These are phyloP conservation scores for Annulohypoxylon maeteangense DNA, from an alignment of 495 filamentous ascomycete genomes.

Conservation along the genomic window DNA sequence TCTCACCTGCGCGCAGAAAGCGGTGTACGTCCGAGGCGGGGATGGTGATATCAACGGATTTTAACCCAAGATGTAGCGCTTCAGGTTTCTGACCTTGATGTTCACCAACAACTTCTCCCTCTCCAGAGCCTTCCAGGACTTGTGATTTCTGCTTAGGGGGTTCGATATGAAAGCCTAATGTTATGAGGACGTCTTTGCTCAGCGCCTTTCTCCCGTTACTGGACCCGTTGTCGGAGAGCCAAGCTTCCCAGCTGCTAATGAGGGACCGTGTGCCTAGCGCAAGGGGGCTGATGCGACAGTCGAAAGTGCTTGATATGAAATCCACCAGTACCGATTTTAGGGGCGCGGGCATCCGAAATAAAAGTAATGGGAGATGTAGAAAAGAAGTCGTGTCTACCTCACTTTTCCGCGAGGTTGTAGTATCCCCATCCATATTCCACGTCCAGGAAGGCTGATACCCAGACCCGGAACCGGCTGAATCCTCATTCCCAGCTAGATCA, in stretches of 20 bases:
- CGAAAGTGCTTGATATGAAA: slow-evolving; percentile 59
- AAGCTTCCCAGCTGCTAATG: slow-evolving; percentile 52
- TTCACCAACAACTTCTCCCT: not conserved
- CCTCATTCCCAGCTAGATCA: slow-evolving; percentile 13
- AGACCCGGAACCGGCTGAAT: not conserved
- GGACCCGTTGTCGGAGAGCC: slow-evolving; percentile 49
- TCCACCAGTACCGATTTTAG: slow-evolving; percentile 54
- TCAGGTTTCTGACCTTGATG: slow-evolving; percentile 17
- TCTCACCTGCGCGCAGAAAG: slow-evolving; percentile 41
- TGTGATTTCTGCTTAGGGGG: slow-evolving; percentile 12
- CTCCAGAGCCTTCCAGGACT: not conserved
- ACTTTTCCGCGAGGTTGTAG: slow-evolving; percentile 1
- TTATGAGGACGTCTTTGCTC: slow-evolving; percentile 54
- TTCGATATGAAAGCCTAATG: slow-evolving; percentile 53
- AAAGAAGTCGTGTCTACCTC: slow-evolving; percentile 37
- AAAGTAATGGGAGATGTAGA: slow-evolving; percentile 53
- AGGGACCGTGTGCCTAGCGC: slow-evolving; percentile 57
- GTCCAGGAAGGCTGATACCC: slow-evolving; percentile 31
- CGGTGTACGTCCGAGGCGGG: slow-evolving; percentile 49
- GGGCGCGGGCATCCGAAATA: slow-evolving; percentile 58
- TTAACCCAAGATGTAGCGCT: slow-evolving; percentile 46
- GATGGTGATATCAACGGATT: slow-evolving; percentile 56
- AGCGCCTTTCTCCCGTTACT: slow-evolving; percentile 26
- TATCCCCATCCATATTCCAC: slow-evolving; percentile 14
- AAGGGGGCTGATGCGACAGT: slow-evolving; percentile 58